Base-by-base conservation (phyloP, 2,329 filamentous ascomycete genomes). In the Rutstroemia sp. region DNA sequence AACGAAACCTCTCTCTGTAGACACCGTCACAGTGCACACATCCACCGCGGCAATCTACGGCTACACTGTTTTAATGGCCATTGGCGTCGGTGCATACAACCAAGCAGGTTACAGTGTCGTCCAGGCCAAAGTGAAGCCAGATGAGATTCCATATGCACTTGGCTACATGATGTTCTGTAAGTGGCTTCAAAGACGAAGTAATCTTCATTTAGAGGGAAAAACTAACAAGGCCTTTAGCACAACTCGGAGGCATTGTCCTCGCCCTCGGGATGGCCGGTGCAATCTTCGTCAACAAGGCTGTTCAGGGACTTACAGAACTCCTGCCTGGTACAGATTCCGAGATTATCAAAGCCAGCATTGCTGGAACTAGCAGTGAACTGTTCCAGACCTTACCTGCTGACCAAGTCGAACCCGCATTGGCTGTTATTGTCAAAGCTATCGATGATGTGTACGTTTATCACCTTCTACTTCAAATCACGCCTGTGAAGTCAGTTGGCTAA, bases 31-130 rank as follows among this genome's bases (percentile, higher is more conserved):
- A n/a, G 16, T 49, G 3, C 3, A 27, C n/a, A 49, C 46, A 27
- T 49, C 46, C 14, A 27, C 19, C 5, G 34, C 6, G 0, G 34
- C 18, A 4, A 49, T 49, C 19, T 49, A 30, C 23, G 46, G 46
- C 23, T 27, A 25, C 2, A n/a, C 23, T 12, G 27, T 49, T 19
- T 23, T 49, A n/a, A 23, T 27, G n/a, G 46, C 21, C 9, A 27
- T 49, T 4, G 46, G 46, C 14, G 27, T 23, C 1, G 48, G 27
- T 8, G 37, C 34, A 0, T 63, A 62, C 2, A 57, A 71, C 2
- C 46, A 49, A n/a, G 71, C 72, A 21, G 69, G 69, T 41, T 60
- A 52, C 25, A 25, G 12, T n/a, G 25, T 19, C 12, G 34, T 37
- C 14, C 48, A 50, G 6, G 25, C 16, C 25, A 34, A 19, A 25